Evolutionary conservation across 31 red algal genomes (phyloP), one percentile per base, ranked within the genome.

Genomic region (Bonnemaisonia californica): DNA sequence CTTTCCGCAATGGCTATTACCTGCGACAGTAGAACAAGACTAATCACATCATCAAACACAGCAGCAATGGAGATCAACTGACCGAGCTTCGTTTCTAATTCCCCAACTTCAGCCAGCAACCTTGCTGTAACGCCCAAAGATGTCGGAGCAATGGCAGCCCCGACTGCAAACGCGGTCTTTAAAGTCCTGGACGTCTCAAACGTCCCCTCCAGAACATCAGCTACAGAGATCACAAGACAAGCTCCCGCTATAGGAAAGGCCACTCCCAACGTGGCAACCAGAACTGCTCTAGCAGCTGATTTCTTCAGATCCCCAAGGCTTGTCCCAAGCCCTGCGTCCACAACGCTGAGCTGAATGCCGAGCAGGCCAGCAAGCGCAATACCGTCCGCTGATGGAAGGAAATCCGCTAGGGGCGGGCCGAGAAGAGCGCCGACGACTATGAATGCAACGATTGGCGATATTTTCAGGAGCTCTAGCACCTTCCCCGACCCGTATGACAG

Each of bases 41-140:
- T 82, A 29, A 90, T 73, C 7, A 90, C 77, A 76, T 90, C 87
- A 54, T 82, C 87, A 51, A 90, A 45, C 0, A 90, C 87, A 48
- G 87, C 87, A 21, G 78, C 87, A 0, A 90, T 59, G 33, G 77
- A 80, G 4, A 90, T 78, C 4, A 90, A 59, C 30, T 41, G 54
- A 29, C 87, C 87, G 38, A 90, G 41, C 27, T 48, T 60, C 34
- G 87, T 81, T 28, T 80, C 56, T 32, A 81, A 26, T 41, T 90
- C 87, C 38, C 60, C 78, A n/a, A 77, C 79, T 54, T 64, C 69
- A 13, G 27, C 34, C 26, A 90, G 45, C 36, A 90, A 78, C 28
- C 68, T 76, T 0, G 75, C 79, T 18, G 77, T 81, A 3, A 90
- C 79, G 26, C 87, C 87, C 29, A 90, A 59, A 1, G 69, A 82